phyloP scores from a whole-genome alignment of 2,329 filamentous ascomycete genomes.

The Biscogniauxia marginata region DNA sequence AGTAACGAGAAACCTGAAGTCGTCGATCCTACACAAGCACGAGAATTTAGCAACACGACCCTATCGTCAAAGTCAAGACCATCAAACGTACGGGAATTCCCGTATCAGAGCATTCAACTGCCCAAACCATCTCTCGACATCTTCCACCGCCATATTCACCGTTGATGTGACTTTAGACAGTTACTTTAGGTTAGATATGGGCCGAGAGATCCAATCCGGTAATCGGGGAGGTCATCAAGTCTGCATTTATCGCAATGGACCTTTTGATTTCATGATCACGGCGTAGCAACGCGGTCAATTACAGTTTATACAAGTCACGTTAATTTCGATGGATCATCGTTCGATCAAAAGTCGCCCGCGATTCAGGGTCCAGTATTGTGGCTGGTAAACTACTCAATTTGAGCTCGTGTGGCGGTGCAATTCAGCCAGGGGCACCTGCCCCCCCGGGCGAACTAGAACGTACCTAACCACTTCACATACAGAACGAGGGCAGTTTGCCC shows the following conservation, averaged over 20 bases:
- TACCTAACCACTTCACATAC: no score
- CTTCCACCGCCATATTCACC: slow-evolving; percentile 24
- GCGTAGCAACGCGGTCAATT: background rate
- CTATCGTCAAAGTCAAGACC: background rate
- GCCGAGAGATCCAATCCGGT: background rate
- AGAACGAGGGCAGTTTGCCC: no score
- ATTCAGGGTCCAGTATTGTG: background rate
- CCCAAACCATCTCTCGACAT: slow-evolving; percentile 27
- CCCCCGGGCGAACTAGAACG: no score
- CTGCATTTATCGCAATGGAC: background rate
- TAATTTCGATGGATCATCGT: background rate
- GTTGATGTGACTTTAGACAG: no score
- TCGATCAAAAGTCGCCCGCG: background rate
- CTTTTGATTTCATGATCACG: background rate
- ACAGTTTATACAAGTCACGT: background rate
- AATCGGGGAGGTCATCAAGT: background rate
- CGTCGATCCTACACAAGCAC: slow-evolving; percentile 19
- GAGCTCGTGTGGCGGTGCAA: background rate
- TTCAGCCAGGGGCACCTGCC: no score
- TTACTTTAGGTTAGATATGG: background rate
- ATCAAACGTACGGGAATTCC: slow-evolving; percentile 29
- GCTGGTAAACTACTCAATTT: background rate
- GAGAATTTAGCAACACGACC: background rate
- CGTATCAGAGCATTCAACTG: slow-evolving; percentile 23
- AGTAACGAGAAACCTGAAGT: slow-evolving; percentile 15